These are phyloP conservation scores for Salix exigua DNA, from an alignment of 345 rosid species.

Conservation along the genomic window DNA sequence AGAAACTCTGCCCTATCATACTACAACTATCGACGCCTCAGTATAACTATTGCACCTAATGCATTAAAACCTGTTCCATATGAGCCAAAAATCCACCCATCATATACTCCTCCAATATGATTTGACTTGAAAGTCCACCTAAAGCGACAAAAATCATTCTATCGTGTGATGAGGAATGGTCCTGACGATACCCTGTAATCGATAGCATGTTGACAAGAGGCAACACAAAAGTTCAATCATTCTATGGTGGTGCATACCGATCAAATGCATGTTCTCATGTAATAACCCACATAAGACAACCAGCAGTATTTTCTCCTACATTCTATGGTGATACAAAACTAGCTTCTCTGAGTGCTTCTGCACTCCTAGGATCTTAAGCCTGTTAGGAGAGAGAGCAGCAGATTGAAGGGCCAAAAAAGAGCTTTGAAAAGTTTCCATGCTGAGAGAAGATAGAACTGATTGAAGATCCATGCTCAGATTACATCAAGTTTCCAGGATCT, in stretches of 20 bases:
- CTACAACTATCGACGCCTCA: constrained; percentile 12
- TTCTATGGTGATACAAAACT: not conserved
- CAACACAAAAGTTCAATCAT: not conserved
- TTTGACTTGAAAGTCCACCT: constrained; percentile 1
- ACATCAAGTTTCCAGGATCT: not conserved
- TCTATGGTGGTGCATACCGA: not conserved
- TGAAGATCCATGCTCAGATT: not conserved
- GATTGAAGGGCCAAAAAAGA: not conserved
- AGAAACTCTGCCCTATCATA: constrained; percentile 24
- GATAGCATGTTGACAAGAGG: not conserved
- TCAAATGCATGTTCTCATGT: not conserved
- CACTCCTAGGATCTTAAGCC: not conserved
- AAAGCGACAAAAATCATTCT: not conserved
- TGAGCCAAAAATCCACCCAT: constrained; percentile 15
- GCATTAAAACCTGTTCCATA: not conserved
- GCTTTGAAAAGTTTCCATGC: not conserved
- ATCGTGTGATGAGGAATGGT: not conserved
- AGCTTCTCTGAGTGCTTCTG: constrained; percentile 1
- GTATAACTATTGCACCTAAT: constrained; percentile 2
- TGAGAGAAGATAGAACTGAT: not conserved
- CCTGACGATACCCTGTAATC: not conserved
- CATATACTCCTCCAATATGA: constrained; percentile 4
- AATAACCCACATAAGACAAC: not conserved
- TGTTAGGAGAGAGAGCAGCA: not conserved
- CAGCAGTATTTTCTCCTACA: constrained; percentile 1